phyloP scores from a whole-genome alignment of 257 asterid species.

The Solanum megistacrolobum region DNA sequence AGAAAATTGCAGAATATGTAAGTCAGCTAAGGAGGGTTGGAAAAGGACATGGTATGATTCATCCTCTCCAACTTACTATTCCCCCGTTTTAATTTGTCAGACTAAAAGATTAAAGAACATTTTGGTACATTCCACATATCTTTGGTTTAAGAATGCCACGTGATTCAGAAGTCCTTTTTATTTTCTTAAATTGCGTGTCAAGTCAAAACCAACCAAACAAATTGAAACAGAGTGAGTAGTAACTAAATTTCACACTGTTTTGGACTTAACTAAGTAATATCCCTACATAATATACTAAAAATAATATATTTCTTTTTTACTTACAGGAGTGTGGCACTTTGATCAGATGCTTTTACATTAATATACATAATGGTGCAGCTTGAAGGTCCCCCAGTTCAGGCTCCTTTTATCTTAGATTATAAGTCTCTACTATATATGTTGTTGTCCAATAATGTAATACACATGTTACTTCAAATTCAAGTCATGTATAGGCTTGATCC shows the following conservation, averaged over 20 bases:
- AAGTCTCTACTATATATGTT: neutral
- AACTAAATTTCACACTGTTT: neutral
- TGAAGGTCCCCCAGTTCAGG: neutral
- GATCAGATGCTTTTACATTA: conserved; percentile 27
- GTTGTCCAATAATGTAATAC: neutral
- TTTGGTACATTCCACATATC: neutral
- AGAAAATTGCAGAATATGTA: conserved; percentile 61
- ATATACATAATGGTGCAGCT: neutral
- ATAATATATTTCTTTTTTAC: neutral
- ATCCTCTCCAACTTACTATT: neutral
- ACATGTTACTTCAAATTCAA: neutral
- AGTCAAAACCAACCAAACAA: neutral
- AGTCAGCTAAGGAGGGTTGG: conserved; percentile 84
- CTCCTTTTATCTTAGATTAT: neutral
- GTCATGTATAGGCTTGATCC: neutral
- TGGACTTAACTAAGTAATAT: neutral
- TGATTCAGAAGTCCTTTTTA: neutral
- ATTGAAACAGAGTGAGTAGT: neutral
- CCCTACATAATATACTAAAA: neutral
- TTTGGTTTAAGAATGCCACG: neutral
- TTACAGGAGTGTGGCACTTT: conserved; percentile 37
- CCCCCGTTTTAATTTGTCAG: neutral
- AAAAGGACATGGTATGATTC: conserved; percentile 69
- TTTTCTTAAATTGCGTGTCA: neutral
- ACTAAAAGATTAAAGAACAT: neutral